Evolutionary conservation across 2,329 filamentous ascomycete genomes (phyloP).

Genomic region (Aspergillus aculeatus): DNA sequence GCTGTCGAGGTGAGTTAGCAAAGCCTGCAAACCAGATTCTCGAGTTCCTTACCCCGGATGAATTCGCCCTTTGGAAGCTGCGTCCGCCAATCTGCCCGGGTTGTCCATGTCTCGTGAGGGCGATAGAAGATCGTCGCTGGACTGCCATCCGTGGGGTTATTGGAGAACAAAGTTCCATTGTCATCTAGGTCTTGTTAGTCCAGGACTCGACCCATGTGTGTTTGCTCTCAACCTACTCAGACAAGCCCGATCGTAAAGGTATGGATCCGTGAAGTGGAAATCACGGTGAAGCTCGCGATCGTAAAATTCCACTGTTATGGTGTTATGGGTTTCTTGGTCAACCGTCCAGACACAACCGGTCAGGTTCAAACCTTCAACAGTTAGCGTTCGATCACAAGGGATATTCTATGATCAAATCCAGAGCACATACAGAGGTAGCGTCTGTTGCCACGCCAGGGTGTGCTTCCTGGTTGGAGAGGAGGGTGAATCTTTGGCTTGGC

Average conservation of each 20-base stretch:
- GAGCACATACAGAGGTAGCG: slow-evolving; percentile 71
- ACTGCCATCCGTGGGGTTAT: slow-evolving; percentile 64
- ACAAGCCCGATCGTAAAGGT: slow-evolving; percentile 93
- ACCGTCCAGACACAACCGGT: slow-evolving; percentile 97
- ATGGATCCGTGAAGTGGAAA: slow-evolving; percentile 97
- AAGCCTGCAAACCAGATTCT: neutral
- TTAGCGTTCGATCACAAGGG: slow-evolving; percentile 25
- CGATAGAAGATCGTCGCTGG: slow-evolving; percentile 90
- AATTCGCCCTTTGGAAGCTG: slow-evolving; percentile 83
- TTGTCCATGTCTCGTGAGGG: slow-evolving; percentile 95
- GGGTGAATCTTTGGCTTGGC: slow-evolving; percentile 71
- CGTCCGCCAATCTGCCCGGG: slow-evolving; percentile 85
- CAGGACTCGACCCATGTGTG: neutral
- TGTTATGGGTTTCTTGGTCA: slow-evolving; percentile 89
- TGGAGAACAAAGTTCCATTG: slow-evolving; percentile 81
- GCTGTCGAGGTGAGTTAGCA: slow-evolving; percentile 44
- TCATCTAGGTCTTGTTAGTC: slow-evolving; percentile 53
- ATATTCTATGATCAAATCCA: neutral
- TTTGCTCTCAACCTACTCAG: slow-evolving; percentile 55
- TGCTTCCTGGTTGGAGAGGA: slow-evolving; percentile 89
- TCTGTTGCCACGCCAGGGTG: slow-evolving; percentile 90
- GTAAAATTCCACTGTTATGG: slow-evolving; percentile 95
- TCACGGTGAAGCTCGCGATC: slow-evolving; percentile 89
- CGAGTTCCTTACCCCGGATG: slow-evolving; percentile 54
- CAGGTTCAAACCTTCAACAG: slow-evolving; percentile 65